Base-by-base conservation (phyloP, 1,284 basidiomycete genomes). In the Rhodotorula glutinis region DNA sequence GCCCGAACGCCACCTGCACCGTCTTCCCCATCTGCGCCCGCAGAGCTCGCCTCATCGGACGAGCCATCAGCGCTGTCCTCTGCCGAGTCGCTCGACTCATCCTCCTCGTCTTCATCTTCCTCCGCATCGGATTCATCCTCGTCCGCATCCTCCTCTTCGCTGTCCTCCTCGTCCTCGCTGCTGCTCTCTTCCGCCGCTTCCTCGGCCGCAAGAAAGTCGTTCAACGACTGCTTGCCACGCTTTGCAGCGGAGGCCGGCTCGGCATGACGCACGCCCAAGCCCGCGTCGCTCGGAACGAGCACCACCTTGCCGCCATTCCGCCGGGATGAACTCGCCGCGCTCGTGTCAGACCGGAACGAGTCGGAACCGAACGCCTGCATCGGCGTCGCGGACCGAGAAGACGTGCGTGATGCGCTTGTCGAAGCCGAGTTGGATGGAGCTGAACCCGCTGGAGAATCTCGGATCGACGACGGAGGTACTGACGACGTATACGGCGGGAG, bases 71-170 rank as follows among this genome's bases (percentile, higher is more conserved):
- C n/a, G n/a, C n/a, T n/a, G n/a, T n/a, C n/a, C n/a, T n/a, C 43
- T 44, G 8, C 73, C 49, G 54, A 70, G 52, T 77, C 74, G 1
- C 74, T 66, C 23, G 74, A 74, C 8, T 75, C 76, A 29, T 73
- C 76, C 3, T 75, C 77, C 38, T 76, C 77, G 3, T 76, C 33
- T 1, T 49, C 47, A 8, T 27, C 62, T 25, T 80, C 57, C 7
- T 63, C 60, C 38, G 49, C 53, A 9, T 76, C 77, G 33, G 51
- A 29, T 14, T 23, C 68, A 23, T 78, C 82, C 77, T 83, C 83
- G 29, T 69, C 76, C 52, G 77, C 57, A 0, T 40, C 40, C 14
- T 60, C 65, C 3, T 57, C 57, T 23, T 60, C 62, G n/a, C 63
- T 68, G 1, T 59, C 65, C 19, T 65, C 60, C 70, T 76, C 73